Evolutionary conservation across 305 asterid genomes (phyloP).

Genomic region (Solanum chacoense): DNA sequence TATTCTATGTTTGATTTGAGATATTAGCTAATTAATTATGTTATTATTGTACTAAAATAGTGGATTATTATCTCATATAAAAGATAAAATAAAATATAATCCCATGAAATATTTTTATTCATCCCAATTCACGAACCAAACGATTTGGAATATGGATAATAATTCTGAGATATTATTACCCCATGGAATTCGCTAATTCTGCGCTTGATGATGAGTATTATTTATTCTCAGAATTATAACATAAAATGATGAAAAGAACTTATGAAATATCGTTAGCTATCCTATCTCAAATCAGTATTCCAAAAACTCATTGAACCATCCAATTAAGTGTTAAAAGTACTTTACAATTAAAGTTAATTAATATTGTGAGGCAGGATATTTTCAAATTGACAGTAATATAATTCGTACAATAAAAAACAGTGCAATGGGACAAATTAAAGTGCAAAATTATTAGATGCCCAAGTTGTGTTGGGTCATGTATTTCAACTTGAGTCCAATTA

Average conservation of each 20-base stretch:
- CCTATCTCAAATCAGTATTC: not conserved
- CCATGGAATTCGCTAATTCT: not conserved
- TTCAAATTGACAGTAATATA: not conserved
- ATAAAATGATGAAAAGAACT: too few species aligned
- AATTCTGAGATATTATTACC: not conserved
- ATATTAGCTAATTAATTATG: not conserved
- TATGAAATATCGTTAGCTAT: too few species aligned
- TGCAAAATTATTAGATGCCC: not conserved
- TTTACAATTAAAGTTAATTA: not conserved
- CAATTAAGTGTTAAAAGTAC: not conserved
- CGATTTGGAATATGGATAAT: not conserved
- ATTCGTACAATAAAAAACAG: not conserved
- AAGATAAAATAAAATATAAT: not conserved
- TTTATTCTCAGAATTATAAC: too few species aligned
- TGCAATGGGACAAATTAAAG: not conserved
- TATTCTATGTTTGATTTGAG: not conserved
- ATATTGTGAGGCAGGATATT: not conserved
- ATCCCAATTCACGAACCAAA: not conserved
- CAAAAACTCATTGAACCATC: not conserved
- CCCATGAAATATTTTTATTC: not conserved
- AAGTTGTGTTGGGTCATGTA: not conserved
- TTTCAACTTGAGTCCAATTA: not conserved
- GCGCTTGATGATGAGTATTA: not conserved
- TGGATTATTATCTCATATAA: not conserved
- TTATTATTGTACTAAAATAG: not conserved